phyloP scores from a whole-genome alignment of 257 asterid species.

The Forsythia suspensa region DNA sequence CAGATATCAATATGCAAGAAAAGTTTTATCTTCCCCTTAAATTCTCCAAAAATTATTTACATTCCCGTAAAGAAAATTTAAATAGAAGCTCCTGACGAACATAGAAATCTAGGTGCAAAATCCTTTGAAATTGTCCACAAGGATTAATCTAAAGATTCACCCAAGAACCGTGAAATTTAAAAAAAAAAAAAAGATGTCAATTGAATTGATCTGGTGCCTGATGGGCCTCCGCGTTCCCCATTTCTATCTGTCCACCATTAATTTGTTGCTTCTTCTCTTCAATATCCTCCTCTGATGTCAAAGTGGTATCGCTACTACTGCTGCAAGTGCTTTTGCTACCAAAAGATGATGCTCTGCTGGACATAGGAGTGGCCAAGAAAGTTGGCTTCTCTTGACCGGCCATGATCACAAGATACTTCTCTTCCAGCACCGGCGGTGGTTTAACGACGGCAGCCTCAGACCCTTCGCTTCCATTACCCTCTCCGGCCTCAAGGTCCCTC shows the following conservation, averaged over 20 bases:
- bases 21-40: constrained; percentile 15
- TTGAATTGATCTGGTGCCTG: constrained; percentile 7
- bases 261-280: constrained; percentile 21
- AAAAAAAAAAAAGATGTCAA: background rate
- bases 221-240: constrained; percentile 15
- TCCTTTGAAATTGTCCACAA: background rate
- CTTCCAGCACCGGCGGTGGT: constrained; percentile 49
- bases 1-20: background rate
- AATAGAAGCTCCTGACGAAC: background rate
- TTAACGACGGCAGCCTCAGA: constrained; percentile 20
- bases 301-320: constrained; percentile 27
- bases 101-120: background rate
- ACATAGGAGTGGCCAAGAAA: constrained; percentile 76
- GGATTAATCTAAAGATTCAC: constrained; percentile 12
- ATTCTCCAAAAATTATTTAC: constrained; percentile 52
- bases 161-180: constrained; percentile 1
- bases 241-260: constrained; percentile 22
- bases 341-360: constrained; percentile 66
- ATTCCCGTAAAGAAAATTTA: constrained; percentile 35
- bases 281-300: constrained; percentile 27
- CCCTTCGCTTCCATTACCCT: constrained; percentile 26
- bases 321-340: constrained; percentile 46
- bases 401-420: constrained; percentile 84
- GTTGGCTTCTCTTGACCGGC: constrained; percentile 89
- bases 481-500: constrained; percentile 55